phyloP scores from a whole-genome alignment of 805 yeast genomes.

The Komagataella pseudopastoris region DNA sequence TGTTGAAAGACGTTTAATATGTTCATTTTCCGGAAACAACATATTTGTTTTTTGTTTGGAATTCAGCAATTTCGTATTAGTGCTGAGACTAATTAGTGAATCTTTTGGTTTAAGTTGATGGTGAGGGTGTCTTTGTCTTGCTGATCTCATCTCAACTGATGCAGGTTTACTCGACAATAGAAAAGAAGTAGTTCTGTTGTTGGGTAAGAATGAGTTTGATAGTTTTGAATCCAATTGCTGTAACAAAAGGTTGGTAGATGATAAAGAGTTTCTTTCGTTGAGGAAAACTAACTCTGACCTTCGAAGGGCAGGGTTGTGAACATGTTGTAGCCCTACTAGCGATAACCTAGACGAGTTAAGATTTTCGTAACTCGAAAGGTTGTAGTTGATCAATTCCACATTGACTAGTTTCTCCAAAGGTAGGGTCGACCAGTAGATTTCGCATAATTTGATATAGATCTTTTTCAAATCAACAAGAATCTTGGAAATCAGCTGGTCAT shows the following conservation, averaged over 20 bases:
- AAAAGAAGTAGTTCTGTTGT: neutral
- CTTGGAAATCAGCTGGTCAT: constrained; percentile 7
- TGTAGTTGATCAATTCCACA: constrained; percentile 10
- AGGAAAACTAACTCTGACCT: constrained; percentile 25
- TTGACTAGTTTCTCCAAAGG: constrained; percentile 10
- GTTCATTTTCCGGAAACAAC: constrained; percentile 2
- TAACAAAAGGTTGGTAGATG: constrained; percentile 10
- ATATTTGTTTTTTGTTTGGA: neutral
- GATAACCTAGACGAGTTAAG: constrained; percentile 21
- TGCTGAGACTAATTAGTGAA: constrained; percentile 9
- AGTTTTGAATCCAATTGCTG: constrained; percentile 7
- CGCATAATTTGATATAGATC: constrained; percentile 16
- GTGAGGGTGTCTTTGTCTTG: neutral
- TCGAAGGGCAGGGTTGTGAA: constrained; percentile 24
- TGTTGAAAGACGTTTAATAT: constrained; percentile 13
- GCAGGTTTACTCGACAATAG: neutral
- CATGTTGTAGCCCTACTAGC: constrained; percentile 20
- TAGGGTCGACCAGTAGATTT: constrained; percentile 18
- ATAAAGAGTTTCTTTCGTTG: constrained; percentile 12
- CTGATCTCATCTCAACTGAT: neutral
- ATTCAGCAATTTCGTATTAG: neutral
- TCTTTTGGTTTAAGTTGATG: constrained; percentile 2
- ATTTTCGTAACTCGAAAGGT: constrained; percentile 12
- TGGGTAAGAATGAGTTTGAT: constrained; percentile 1
- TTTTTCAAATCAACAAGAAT: constrained; percentile 19